Conservation (phyloP, 73 alveolate species). For the Urostyla sp. region DNA sequence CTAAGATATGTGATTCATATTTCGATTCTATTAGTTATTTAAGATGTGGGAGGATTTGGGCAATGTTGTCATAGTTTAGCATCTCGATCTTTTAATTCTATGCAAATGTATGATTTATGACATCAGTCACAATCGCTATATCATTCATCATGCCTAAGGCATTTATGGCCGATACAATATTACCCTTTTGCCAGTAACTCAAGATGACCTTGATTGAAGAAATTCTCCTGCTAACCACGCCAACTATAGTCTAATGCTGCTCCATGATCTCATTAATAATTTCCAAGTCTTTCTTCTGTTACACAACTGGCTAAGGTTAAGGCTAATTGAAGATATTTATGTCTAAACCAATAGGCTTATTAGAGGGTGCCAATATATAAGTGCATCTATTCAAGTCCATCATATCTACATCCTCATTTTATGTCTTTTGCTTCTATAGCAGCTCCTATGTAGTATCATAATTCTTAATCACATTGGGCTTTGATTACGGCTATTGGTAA, state of each 20-base stretch:
- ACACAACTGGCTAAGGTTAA: not conserved
- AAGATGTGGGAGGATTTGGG: conserved; percentile 52
- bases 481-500: too few species aligned
- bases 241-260: conserved; percentile 32
- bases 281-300: conserved; percentile 50
- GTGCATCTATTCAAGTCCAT: conserved; percentile 29
- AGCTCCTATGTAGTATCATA: conserved; percentile 30
- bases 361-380: conserved; percentile 33
- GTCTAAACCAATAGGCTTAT: conserved; percentile 50
- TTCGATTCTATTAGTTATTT: conserved; percentile 51
- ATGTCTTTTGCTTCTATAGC: not conserved
- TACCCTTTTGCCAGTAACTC: conserved; percentile 65
- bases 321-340: conserved; percentile 6
- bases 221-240: conserved; percentile 52
- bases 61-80: conserved; percentile 62
- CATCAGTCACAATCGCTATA: conserved; percentile 63
- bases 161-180: conserved; percentile 60
- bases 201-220: conserved; percentile 34
- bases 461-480: conserved; percentile 8
- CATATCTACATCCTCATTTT: conserved; percentile 16
- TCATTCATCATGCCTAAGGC: conserved; percentile 78
- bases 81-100: conserved; percentile 49
- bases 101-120: conserved; percentile 64
- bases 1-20: conserved; percentile 73
- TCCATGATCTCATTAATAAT: conserved; percentile 45